Evolutionary conservation across 139 green algal species (phyloP), one percentile per base, ranked within the genome.

Genomic region (Chlorella ohadii): DNA sequence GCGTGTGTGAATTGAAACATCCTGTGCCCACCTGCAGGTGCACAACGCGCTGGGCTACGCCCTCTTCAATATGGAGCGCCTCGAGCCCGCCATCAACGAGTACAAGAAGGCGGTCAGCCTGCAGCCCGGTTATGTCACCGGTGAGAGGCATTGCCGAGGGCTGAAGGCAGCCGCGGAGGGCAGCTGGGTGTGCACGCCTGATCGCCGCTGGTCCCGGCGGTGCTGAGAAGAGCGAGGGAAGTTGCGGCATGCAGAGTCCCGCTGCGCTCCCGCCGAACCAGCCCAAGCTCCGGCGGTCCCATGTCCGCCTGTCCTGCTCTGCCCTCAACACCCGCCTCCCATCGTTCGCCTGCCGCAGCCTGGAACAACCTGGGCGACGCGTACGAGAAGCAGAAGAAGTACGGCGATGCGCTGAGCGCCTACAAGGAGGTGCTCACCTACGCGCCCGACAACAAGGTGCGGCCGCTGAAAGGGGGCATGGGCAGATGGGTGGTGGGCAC

Each of bases 301-400:
- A n/a, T n/a, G n/a, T n/a, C n/a, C n/a, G n/a, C n/a, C n/a, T n/a
- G n/a, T n/a, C n/a, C n/a, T n/a, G n/a, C n/a, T n/a, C n/a, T n/a
- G n/a, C 64, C 66, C 66, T 28, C 34, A 20, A 22, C 36, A 55
- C 28, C 61, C 22, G 4, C 55, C 33, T 27, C 12, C 20, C 63
- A 19, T 3, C 31, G n/a, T 20, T 90, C 27, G 84, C 83, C 11
- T 98, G 93, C 98, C 41, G 98, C 94, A 9, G 97, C 96, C 22
- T 99, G 96, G 96, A 99, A 99, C 91, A 99, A 99, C 90, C 91
- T 99, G 72, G 97, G 96, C 11, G 96, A 99, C 85, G 97, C 92
- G 0, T 92, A 94, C 33, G 97, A 99, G 91, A 91, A 91, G 79
- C 59, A 83, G 9, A 92, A 94, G 82, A 66, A 96, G 28, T 97